Conservation (phyloP, 1,139 yeast genomes). For the Nakaseomyces sp. region DNA sequence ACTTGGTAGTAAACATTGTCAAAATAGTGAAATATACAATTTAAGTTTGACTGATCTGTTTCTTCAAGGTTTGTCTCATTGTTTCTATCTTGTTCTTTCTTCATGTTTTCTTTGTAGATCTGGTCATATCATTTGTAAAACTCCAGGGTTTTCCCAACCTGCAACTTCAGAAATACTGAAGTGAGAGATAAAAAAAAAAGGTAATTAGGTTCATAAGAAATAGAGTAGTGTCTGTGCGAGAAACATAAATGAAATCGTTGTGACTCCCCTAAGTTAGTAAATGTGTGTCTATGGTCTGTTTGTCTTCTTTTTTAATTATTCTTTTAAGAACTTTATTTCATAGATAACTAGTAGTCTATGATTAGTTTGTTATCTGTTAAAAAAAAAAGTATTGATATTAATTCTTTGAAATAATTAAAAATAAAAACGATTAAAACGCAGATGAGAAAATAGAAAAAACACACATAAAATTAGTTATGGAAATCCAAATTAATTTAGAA, state of each 20-base stretch:
- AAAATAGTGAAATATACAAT: too few relatives aligned
- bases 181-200: neutral
- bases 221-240: neutral
- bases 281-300: neutral
- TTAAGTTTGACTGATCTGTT: too few relatives aligned
- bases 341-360: neutral
- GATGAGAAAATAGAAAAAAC: neutral
- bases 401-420: neutral
- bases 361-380: neutral
- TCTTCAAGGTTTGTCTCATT: too few relatives aligned
- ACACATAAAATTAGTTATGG: slow-evolving; percentile 1
- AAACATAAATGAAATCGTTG: neutral
- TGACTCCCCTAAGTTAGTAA: neutral
- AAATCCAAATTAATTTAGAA: neutral
- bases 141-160: neutral
- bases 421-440: neutral
- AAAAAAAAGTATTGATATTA: neutral
- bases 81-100: neutral
- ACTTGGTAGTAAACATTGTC: too few relatives aligned
- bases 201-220: neutral
- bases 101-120: too few relatives aligned
- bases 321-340: neutral
- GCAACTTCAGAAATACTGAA: neutral
- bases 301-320: neutral
- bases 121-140: neutral